A percentile compares a stretch with the other conserved stretches of the same genome.
These are phyloP conservation scores for Penicillium expansum DNA, from an alignment of 2,329 filamentous ascomycete species.

Conservation along the genomic window DNA sequence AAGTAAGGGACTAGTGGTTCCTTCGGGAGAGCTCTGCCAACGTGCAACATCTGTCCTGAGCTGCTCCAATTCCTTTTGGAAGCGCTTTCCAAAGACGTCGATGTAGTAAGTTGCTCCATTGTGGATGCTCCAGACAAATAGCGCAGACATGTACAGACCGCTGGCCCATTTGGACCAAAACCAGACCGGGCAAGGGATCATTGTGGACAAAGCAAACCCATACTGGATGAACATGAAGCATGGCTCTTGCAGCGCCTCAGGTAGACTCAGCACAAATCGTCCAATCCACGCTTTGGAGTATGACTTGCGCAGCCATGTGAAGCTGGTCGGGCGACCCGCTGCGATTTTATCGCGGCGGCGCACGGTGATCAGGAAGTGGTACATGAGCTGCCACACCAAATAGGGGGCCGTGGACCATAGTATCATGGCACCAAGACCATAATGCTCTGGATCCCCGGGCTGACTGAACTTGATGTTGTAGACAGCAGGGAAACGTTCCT, in stretches of 20 bases:
- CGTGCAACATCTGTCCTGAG: constrained; percentile 85
- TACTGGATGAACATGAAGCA: constrained; percentile 98
- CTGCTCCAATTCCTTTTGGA: constrained; percentile 91
- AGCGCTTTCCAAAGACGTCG: constrained; percentile 92
- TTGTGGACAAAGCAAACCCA: constrained; percentile 81
- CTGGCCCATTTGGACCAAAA: constrained; percentile 85
- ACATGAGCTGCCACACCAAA: constrained; percentile 83
- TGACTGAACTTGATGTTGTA: constrained; percentile 70
- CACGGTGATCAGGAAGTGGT: constrained; percentile 94
- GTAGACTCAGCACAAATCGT: constrained; percentile 75
- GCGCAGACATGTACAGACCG: constrained; percentile 68
- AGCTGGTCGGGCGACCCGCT: constrained; percentile 90
- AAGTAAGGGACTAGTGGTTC: constrained; percentile 30
- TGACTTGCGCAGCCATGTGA: constrained; percentile 91
- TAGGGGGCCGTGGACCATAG: constrained; percentile 93
- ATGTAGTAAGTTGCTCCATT: constrained; percentile 98
- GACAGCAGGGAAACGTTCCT: constrained; percentile 75
- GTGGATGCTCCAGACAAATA: constrained; percentile 95
- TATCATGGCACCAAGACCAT: constrained; percentile 80
- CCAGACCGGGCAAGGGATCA: constrained; percentile 93
- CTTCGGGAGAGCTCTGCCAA: constrained; percentile 62
- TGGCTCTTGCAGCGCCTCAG: constrained; percentile 72
- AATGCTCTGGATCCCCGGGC: constrained; percentile 73
- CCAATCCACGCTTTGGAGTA: constrained; percentile 90
- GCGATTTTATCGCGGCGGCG: constrained; percentile 94